phyloP scores from a whole-genome alignment of 495 filamentous ascomycete genomes.

The Aspergillus affinis region DNA sequence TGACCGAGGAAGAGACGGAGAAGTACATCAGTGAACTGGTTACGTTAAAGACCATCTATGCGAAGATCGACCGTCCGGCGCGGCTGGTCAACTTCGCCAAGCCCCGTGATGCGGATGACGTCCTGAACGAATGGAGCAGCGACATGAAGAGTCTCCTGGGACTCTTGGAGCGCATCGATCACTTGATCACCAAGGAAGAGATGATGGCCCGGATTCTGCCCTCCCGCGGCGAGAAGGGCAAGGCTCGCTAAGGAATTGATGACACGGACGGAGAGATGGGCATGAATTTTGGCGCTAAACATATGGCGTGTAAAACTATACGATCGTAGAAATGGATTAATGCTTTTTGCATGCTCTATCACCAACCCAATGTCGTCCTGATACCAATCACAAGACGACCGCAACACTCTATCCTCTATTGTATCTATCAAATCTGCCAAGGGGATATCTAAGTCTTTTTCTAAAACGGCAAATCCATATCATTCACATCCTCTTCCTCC shows the following conservation, averaged over 20 bases:
- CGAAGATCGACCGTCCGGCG: slow-evolving; percentile 94
- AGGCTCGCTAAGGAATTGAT: slow-evolving; percentile 36
- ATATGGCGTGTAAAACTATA: slow-evolving; percentile 37
- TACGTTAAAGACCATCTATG: slow-evolving; percentile 93
- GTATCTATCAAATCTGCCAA: background rate
- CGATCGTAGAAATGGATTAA: slow-evolving; percentile 33
- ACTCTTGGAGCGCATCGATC: slow-evolving; percentile 89
- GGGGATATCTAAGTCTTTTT: background rate
- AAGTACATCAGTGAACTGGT: slow-evolving; percentile 96
- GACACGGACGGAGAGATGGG: slow-evolving; percentile 3
- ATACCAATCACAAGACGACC: background rate
- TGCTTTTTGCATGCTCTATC: slow-evolving; percentile 12
- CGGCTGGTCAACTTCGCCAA: slow-evolving; percentile 90
- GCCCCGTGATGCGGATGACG: slow-evolving; percentile 92
- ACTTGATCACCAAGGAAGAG: slow-evolving; percentile 99
- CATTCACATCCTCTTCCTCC: slow-evolving; percentile 54
- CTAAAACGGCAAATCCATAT: slow-evolving; percentile 69
- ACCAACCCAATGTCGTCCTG: background rate
- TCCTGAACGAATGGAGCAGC: slow-evolving; percentile 96
- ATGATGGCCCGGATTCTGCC: slow-evolving; percentile 98
- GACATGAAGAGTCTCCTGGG: slow-evolving; percentile 98
- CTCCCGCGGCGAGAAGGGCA: slow-evolving; percentile 53
- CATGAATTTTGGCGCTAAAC: slow-evolving; percentile 16
- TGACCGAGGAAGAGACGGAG: slow-evolving; percentile 94
- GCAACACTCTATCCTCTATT: slow-evolving; percentile 2